These are phyloP conservation scores for Nadsonia commutata DNA, from an alignment of 1,139 yeast species.

Conservation along the genomic window DNA sequence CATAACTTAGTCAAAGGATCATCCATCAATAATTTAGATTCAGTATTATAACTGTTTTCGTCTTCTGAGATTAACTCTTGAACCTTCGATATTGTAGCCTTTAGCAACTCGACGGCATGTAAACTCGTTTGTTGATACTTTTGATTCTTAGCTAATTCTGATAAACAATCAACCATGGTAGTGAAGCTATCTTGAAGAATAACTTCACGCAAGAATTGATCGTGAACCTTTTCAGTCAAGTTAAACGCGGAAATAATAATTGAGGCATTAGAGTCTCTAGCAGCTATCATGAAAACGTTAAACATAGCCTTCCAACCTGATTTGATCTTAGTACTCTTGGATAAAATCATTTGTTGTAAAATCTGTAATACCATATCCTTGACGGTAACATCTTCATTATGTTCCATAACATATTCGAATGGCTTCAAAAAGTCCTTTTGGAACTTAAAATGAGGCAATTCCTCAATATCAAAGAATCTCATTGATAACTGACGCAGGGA, in stretches of 20 bases:
- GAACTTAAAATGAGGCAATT: slow-evolving; percentile 86
- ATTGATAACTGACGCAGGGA: slow-evolving; percentile 85
- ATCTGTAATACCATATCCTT: slow-evolving; percentile 88
- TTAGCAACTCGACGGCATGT: slow-evolving; percentile 67
- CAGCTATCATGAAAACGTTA: slow-evolving; percentile 57
- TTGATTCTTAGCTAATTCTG: slow-evolving; percentile 73
- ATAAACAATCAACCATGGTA: slow-evolving; percentile 60
- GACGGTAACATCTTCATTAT: slow-evolving; percentile 56
- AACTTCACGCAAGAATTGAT: slow-evolving; percentile 47
- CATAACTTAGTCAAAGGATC: slow-evolving; percentile 33
- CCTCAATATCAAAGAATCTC: slow-evolving; percentile 87
- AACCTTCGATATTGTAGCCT: slow-evolving; percentile 44
- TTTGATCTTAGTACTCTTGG: slow-evolving; percentile 58
- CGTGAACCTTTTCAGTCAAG: slow-evolving; percentile 48
- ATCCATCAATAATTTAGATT: slow-evolving; percentile 20
- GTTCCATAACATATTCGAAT: slow-evolving; percentile 61
- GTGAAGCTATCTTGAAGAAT: slow-evolving; percentile 62
- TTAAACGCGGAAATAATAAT: slow-evolving; percentile 51
- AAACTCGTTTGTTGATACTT: slow-evolving; percentile 68
- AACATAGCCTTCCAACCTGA: slow-evolving; percentile 95
- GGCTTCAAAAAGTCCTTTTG: slow-evolving; percentile 91
- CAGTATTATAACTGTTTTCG: slow-evolving; percentile 1
- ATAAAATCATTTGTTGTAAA: slow-evolving; percentile 68
- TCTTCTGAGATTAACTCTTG: slow-evolving; percentile 4
- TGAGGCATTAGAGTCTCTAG: slow-evolving; percentile 22